Conservation (phyloP, 202 grass and related monocot genomes). For the Dendrocalamus latiflorus region DNA sequence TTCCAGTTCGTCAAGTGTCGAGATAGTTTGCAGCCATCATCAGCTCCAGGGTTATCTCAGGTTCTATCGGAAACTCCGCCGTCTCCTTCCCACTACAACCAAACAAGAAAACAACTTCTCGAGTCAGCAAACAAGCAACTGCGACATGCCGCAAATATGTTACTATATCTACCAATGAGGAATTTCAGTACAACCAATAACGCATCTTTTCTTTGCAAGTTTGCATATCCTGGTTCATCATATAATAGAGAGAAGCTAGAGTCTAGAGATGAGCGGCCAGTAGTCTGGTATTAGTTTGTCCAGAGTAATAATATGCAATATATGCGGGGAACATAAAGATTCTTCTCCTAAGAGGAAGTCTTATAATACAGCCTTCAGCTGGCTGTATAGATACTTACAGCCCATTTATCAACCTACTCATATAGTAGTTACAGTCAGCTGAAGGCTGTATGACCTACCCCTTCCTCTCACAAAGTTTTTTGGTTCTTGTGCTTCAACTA, state of each 20-base stretch:
- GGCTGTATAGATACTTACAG: too few relatives aligned
- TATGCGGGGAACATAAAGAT: neutral
- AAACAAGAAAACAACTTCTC: neutral
- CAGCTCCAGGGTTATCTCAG: constrained; percentile 75
- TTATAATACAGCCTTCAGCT: too few relatives aligned
- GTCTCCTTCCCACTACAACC: constrained; percentile 75
- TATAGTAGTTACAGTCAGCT: too few relatives aligned
- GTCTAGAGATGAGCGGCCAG: neutral
- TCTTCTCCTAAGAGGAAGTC: too few relatives aligned
- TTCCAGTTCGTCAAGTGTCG: constrained; percentile 44
- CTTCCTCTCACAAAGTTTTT: too few relatives aligned
- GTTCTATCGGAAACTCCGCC: constrained; percentile 67
- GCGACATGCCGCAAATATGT: neutral
- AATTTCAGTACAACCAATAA: neutral
- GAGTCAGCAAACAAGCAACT: neutral
- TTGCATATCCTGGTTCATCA: neutral
- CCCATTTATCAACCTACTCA: too few relatives aligned
- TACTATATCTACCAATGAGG: neutral
- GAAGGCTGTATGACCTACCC: too few relatives aligned
- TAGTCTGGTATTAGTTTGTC: neutral
- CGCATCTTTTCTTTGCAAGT: neutral
- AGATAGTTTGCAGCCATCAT: constrained; percentile 98
- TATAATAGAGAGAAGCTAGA: too few relatives aligned
- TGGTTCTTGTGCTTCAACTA: too few relatives aligned
- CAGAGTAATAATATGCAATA: neutral